A percentile compares a stretch with the other conserved stretches of the same genome.
Evolutionary conservation across 768 basidiomycete species (phyloP).

Genomic region (Nidularia sp.): DNA sequence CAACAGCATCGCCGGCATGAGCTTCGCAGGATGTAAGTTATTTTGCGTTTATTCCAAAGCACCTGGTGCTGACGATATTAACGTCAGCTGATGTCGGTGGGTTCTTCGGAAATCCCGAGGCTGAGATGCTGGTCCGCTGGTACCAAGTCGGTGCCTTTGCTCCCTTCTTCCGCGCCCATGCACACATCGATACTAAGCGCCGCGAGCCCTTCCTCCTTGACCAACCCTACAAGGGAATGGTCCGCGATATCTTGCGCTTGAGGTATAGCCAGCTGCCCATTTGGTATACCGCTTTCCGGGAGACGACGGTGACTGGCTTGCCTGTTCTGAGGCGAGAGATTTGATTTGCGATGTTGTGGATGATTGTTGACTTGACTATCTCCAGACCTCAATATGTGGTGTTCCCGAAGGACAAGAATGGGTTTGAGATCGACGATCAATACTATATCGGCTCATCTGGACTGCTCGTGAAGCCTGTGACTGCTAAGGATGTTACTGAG

Average conservation of each 20-base stretch:
- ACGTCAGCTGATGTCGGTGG: conserved; percentile 91
- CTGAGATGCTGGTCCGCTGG: conserved; percentile 96
- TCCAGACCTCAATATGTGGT: conserved; percentile 90
- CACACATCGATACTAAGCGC: conserved; percentile 96
- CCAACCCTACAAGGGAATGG: conserved; percentile 81
- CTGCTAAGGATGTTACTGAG: conserved; percentile 63
- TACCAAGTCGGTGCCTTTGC: conserved; percentile 94
- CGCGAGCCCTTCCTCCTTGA: conserved; percentile 93
- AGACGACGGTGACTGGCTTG: conserved; percentile 75
- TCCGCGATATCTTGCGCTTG: conserved; percentile 74
- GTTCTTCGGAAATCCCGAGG: conserved; percentile 95
- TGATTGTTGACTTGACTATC: not conserved
- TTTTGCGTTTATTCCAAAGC: not conserved
- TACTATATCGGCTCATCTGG: conserved; percentile 89
- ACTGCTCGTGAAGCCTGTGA: conserved; percentile 88
- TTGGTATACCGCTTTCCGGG: conserved; percentile 98
- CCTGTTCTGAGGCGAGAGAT: conserved; percentile 73
- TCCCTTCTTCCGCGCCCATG: conserved; percentile 98
- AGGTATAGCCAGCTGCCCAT: conserved; percentile 85
- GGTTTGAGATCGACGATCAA: conserved; percentile 91
- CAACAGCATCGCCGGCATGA: conserved; percentile 86
- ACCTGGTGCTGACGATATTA: conserved; percentile 1
- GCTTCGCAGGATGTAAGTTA: conserved; percentile 82
- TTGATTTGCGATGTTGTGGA: too few relatives aligned
- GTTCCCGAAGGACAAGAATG: conserved; percentile 85